Percentiles rank a stretch among this genome's conserved stretches.
Conservation (phyloP, 2,329 filamentous ascomycete species). For the Aureobasidium uvarum region DNA sequence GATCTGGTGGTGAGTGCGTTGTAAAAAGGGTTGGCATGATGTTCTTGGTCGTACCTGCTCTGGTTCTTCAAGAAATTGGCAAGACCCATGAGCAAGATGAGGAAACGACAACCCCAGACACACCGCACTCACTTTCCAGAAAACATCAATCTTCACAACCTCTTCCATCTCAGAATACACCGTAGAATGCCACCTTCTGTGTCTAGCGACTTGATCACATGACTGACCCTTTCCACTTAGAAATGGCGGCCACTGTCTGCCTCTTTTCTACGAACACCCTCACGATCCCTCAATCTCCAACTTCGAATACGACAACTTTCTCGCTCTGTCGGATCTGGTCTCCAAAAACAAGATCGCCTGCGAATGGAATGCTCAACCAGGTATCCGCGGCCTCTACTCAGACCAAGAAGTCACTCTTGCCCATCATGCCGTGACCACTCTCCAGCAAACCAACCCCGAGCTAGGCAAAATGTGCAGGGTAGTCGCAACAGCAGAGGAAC, state of each 20-base stretch:
- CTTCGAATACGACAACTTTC: constrained; percentile 71
- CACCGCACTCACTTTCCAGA: no score
- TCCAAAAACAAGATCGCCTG: constrained; percentile 60
- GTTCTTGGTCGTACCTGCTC: neutral
- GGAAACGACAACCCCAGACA: no score
- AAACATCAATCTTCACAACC: no score
- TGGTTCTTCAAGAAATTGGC: no score
- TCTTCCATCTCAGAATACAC: no score
- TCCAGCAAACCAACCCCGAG: constrained; percentile 56
- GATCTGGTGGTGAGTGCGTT: neutral
- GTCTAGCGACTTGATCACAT: neutral
- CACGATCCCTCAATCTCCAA: constrained; percentile 56
- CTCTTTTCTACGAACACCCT: constrained; percentile 61
- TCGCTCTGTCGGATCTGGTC: constrained; percentile 59
- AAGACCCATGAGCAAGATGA: no score
- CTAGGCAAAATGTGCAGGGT: constrained; percentile 50
- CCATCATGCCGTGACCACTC: constrained; percentile 50
- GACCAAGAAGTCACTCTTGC: constrained; percentile 56
- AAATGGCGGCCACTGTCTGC: constrained; percentile 67
- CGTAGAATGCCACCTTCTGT: neutral
- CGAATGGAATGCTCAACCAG: constrained; percentile 64
- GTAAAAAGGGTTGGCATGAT: neutral
- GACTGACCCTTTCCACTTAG: neutral
- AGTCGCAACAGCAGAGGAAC: constrained; percentile 43
- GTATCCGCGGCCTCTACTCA: constrained; percentile 64